A percentile compares a stretch with the other conserved stretches of the same genome.
These are phyloP conservation scores for Penstemon eatonii DNA, from an alignment of 257 asterid genomes.

Conservation along the genomic window DNA sequence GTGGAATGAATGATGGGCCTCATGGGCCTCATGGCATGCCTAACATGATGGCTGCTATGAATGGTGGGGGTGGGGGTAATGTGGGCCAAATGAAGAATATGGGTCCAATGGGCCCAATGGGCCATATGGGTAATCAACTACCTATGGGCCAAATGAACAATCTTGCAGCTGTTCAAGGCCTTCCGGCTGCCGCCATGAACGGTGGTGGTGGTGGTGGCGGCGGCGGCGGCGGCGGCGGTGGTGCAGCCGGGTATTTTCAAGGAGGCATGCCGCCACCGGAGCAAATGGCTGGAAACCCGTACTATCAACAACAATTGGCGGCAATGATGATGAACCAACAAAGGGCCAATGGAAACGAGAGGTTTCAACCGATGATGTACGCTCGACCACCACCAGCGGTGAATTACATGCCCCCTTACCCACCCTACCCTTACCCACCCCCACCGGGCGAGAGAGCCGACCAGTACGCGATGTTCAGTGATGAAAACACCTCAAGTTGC, in stretches of 20 bases:
- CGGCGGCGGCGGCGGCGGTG: background rate
- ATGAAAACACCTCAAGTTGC: constrained; percentile 73
- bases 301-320: constrained; percentile 72
- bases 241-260: constrained; percentile 47
- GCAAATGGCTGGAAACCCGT: constrained; percentile 61
- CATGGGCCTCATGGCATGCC: constrained; percentile 85
- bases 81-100: constrained; percentile 54
- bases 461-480: constrained; percentile 60
- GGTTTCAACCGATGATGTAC: constrained; percentile 98
- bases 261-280: constrained; percentile 51
- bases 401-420: constrained; percentile 77
- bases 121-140: constrained; percentile 36
- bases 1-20: constrained; percentile 73
- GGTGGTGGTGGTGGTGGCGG: constrained; percentile 40
- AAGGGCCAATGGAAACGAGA: constrained; percentile 77
- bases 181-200: constrained; percentile 49
- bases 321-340: constrained; percentile 97
- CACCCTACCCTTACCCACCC: constrained; percentile 54
- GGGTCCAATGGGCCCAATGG: constrained; percentile 31
- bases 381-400: constrained; percentile 95
- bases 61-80: constrained; percentile 36
- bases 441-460: constrained; percentile 62
- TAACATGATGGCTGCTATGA: constrained; percentile 73
- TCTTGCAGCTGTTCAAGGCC: constrained; percentile 67
- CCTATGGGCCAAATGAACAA: constrained; percentile 63